Conservation (phyloP, 306 rosid genomes). For the Malus fusca region DNA sequence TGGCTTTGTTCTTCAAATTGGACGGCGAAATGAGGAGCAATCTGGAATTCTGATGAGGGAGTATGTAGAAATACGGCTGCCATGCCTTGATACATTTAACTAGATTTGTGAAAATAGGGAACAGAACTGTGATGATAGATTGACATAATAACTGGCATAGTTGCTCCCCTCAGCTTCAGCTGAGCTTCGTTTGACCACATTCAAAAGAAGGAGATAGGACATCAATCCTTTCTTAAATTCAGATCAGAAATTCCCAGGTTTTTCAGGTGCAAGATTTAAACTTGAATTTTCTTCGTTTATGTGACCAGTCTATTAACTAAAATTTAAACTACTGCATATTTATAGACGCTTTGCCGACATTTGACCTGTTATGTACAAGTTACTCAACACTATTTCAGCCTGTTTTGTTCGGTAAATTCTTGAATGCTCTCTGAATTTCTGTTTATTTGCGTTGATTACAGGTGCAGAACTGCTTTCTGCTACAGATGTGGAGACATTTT, state of each 20-base stretch:
- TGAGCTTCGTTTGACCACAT: neutral
- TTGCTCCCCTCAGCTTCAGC: neutral
- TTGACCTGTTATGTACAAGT: neutral
- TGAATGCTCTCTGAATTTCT: neutral
- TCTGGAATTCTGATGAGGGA: neutral
- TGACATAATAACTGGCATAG: neutral
- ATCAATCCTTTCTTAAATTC: neutral
- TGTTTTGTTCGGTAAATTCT: neutral
- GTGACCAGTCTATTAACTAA: neutral
- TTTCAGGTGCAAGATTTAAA: neutral
- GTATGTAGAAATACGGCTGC: neutral
- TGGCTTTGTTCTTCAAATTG: neutral
- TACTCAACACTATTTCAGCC: neutral
- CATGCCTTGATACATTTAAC: neutral
- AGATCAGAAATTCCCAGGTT: neutral
- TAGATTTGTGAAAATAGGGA: neutral
- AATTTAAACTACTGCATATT: neutral
- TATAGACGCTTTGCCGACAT: neutral
- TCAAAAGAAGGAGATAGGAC: neutral
- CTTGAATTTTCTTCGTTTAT: neutral
- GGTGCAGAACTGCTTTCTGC: conserved; percentile 11
- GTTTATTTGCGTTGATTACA: neutral
- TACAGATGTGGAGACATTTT: neutral
- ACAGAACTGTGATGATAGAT: neutral
- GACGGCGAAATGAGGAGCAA: neutral